Conservation (phyloP, 441 rosid genomes). For the Eruca vesicaria region DNA sequence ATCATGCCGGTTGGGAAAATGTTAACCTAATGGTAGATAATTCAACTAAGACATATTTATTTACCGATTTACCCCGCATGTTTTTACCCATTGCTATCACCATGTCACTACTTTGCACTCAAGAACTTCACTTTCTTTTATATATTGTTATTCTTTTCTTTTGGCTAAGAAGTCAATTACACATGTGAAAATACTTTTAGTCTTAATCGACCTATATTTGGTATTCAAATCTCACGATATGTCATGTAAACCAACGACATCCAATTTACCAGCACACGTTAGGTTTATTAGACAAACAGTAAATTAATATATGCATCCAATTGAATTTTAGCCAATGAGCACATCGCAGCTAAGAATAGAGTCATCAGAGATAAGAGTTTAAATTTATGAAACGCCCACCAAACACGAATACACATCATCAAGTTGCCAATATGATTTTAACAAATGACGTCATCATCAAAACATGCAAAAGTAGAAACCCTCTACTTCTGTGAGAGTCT, state of each 20-base stretch:
- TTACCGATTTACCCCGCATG: neutral
- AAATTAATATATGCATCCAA: neutral
- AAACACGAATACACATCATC: conserved; percentile 27
- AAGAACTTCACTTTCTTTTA: conserved; percentile 1
- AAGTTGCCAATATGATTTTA: conserved; percentile 20
- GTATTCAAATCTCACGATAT: neutral
- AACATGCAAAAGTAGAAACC: neutral
- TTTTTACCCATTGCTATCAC: neutral
- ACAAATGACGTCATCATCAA: conserved; percentile 24
- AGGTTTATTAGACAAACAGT: conserved; percentile 6
- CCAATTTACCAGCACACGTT: neutral
- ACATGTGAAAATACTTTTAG: conserved; percentile 21
- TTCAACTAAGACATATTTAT: neutral
- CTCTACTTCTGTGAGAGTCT: neutral
- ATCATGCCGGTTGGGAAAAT: neutral
- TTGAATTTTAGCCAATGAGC: conserved; percentile 21
- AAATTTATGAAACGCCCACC: conserved; percentile 26
- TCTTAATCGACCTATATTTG: neutral
- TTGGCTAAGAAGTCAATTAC: conserved; percentile 12
- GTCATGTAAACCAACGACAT: neutral
- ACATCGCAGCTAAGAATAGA: conserved; percentile 15
- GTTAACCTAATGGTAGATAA: neutral
- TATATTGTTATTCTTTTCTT: neutral
- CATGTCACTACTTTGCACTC: neutral
- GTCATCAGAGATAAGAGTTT: conserved; percentile 19